phyloP scores from a whole-genome alignment of 345 rosid genomes.

The Murraya koenigii region DNA sequence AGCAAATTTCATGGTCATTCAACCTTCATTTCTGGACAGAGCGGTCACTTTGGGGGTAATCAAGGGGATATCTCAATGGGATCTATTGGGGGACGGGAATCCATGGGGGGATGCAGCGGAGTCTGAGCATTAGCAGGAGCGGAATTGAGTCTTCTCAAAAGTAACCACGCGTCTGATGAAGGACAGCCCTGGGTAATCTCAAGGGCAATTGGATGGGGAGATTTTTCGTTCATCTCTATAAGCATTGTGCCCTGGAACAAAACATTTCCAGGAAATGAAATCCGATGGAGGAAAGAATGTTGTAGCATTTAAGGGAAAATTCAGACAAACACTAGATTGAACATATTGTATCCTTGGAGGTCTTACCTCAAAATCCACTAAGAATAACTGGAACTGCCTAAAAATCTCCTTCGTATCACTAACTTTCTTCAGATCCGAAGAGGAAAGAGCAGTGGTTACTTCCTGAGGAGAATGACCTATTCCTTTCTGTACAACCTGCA shows the following conservation, averaged over 20 bases:
- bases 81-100: conserved; percentile 14
- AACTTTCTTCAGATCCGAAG: conserved; percentile 40
- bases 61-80: conserved; percentile 48
- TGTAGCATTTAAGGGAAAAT: neutral
- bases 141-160: conserved; percentile 55
- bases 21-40: neutral
- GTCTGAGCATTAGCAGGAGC: conserved; percentile 18
- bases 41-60: conserved; percentile 4
- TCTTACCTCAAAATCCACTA: conserved; percentile 77
- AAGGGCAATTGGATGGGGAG: conserved; percentile 57
- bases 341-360: neutral
- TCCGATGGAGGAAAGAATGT: neutral
- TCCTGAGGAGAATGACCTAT: conserved; percentile 80
- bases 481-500: conserved; percentile 67
- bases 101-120: conserved; percentile 6
- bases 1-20: neutral
- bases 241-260: conserved; percentile 71
- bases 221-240: conserved; percentile 55
- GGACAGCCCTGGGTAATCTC: conserved; percentile 77
- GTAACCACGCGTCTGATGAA: conserved; percentile 68
- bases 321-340: neutral
- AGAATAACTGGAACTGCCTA: conserved; percentile 59
- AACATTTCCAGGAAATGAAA: neutral
- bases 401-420: conserved; percentile 63
- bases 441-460: conserved; percentile 79